Base-by-base conservation (phyloP, 2,329 filamentous ascomycete species). In the Epichloe sibirici region DNA sequence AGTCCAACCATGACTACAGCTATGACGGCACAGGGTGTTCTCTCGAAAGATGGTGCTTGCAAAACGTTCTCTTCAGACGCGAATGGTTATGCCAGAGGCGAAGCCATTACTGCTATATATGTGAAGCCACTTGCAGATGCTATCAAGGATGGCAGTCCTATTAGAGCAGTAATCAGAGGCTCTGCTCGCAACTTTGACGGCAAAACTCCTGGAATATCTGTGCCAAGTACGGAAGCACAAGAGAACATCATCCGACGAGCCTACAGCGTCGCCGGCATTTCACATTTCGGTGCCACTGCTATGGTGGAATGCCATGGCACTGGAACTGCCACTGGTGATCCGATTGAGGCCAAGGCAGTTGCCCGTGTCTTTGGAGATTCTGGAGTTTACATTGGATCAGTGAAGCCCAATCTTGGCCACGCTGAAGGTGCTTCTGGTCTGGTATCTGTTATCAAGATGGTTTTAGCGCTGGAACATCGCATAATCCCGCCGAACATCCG, bases 31-130 rank as follows among this genome's bases (percentile, higher is more conserved):
- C 61, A 69, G 37, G 66, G 67, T 1, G 61, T 72, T 0, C 57
- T 74, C 4, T 68, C 66, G 3, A 58, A 62, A 1, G 59, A 63
- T 1, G 68, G 65, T 31, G 54, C 64, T 31, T 61, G 61, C 45
- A 61, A 65, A 48, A 63, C 64, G 1, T 76, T 73, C 53, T 73
- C 75, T 43, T 62, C 66, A 2, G 59, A 64, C 7, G 77, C 74
- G 0, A 66, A 76, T 51, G 77, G 77, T 0, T 80, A 77, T 52
- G 74, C 66, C 0, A 67, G 75, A 5, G 76, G 72, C 2, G 77
- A 81, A 55, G 77, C 71, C 5, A 58, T 73, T 13, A 69, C 61
- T 2, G 63, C 67, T 6, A 52, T 79, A 5, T 62, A 72, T 5
- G 53, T 81, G 0, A 79, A 79, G 61, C 64, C 59, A 0, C 59